These are phyloP conservation scores for Boletus eberwhitei DNA, from an alignment of 768 basidiomycete genomes.

Conservation along the genomic window DNA sequence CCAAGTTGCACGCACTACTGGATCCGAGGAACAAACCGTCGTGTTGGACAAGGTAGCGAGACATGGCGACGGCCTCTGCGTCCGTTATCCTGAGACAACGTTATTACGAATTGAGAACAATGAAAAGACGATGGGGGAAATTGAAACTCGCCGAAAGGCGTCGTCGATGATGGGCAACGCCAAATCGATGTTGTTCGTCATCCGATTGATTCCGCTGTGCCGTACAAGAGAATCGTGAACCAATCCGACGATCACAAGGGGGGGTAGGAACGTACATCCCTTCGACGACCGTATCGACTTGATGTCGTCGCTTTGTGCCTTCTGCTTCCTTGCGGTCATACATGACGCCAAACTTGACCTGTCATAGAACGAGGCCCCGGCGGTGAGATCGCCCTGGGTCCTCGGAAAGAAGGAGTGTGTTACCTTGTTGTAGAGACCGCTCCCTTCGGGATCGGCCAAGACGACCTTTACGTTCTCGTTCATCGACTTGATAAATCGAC, in stretches of 20 bases:
- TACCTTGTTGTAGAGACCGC: slow-evolving; percentile 93
- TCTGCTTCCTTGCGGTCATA: slow-evolving; percentile 90
- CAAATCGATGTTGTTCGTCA: slow-evolving; percentile 87
- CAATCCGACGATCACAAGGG: not conserved
- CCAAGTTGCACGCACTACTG: slow-evolving; percentile 92
- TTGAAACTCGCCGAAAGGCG: slow-evolving; percentile 66
- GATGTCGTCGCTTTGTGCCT: slow-evolving; percentile 88
- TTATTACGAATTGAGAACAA: not conserved
- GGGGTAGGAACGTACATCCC: slow-evolving; percentile 57
- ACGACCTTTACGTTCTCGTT: slow-evolving; percentile 64
- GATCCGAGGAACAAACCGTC: slow-evolving; percentile 96
- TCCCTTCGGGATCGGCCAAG: slow-evolving; percentile 90
- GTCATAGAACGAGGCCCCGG: not conserved
- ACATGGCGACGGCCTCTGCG: slow-evolving; percentile 93
- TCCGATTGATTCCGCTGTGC: slow-evolving; percentile 83
- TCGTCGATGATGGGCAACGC: slow-evolving; percentile 86
- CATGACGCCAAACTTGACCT: slow-evolving; percentile 94
- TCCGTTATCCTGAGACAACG: slow-evolving; percentile 69
- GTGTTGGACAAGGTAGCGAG: slow-evolving; percentile 82
- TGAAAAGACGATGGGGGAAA: not conserved
- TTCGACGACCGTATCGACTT: slow-evolving; percentile 96
- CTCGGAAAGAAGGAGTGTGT: not conserved
- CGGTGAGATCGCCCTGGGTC: not conserved
- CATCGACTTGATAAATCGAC: slow-evolving; percentile 74
- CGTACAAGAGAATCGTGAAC: not conserved